Evolutionary conservation across 148 eudicot species (phyloP).

Genomic region (Cornus florida): DNA sequence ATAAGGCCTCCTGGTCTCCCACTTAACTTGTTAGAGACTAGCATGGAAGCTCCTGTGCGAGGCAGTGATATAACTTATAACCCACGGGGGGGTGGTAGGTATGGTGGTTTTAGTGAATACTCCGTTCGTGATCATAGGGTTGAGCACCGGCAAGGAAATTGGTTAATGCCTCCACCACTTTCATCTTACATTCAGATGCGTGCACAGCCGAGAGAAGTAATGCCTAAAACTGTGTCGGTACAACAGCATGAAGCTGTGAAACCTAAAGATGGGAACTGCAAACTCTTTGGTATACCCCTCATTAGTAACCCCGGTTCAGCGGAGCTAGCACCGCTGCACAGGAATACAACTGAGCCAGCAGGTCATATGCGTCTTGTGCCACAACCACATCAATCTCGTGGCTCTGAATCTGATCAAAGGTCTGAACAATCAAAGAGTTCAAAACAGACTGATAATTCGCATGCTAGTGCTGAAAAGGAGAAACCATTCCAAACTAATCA

Average conservation of each 20-base stretch:
- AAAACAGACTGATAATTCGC: slow-evolving; percentile 38
- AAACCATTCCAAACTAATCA: slow-evolving; percentile 39
- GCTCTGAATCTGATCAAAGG: slow-evolving; percentile 43
- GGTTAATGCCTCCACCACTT: slow-evolving; percentile 69
- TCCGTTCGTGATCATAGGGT: slow-evolving; percentile 39
- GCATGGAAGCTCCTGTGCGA: slow-evolving; percentile 41
- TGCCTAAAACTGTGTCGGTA: slow-evolving; percentile 26
- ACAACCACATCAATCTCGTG: slow-evolving; percentile 34
- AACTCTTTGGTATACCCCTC: slow-evolving; percentile 84
- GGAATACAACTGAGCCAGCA: slow-evolving; percentile 30
- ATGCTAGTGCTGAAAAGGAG: slow-evolving; percentile 46
- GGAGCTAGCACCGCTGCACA: slow-evolving; percentile 30
- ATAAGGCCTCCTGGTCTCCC: slow-evolving; percentile 55
- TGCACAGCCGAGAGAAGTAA: slow-evolving; percentile 45
- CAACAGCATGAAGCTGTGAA: slow-evolving; percentile 45
- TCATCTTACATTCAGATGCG: slow-evolving; percentile 49
- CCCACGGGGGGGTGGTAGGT: slow-evolving; percentile 49
- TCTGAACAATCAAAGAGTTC: slow-evolving; percentile 48
- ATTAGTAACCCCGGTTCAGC: slow-evolving; percentile 34
- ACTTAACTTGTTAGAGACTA: slow-evolving; percentile 64
- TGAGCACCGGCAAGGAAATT: slow-evolving; percentile 55
- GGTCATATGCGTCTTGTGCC: slow-evolving; percentile 25
- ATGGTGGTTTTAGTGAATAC: slow-evolving; percentile 50
- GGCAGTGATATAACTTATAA: slow-evolving; percentile 45
- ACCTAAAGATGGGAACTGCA: slow-evolving; percentile 70